These are phyloP conservation scores for Penicillium maclennaniae DNA, from an alignment of 495 filamentous ascomycete species.

Conservation along the genomic window DNA sequence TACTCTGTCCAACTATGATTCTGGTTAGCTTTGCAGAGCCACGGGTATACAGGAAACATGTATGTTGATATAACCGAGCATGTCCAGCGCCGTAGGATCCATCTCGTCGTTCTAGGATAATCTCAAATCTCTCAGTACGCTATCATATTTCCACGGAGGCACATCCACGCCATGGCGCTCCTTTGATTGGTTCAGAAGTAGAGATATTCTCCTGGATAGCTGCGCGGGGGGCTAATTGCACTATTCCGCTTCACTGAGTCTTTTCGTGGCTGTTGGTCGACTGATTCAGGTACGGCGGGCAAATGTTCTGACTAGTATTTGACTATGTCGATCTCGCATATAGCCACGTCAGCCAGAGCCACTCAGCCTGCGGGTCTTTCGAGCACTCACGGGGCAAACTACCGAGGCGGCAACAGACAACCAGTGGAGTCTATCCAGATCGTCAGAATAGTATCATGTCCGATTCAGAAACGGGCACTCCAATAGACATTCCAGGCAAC, in stretches of 20 bases:
- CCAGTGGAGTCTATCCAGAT: background rate
- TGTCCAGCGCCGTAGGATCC: background rate
- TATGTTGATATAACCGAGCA: background rate
- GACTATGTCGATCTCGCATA: background rate
- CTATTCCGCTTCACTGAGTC: slow-evolving; percentile 30
- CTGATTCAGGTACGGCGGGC: slow-evolving; percentile 32
- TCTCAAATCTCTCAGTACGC: background rate
- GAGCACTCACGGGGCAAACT: background rate
- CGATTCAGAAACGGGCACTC: background rate
- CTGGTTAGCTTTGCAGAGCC: too few species aligned
- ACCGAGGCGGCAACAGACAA: background rate
- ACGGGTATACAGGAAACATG: too few species aligned
- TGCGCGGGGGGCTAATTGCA: slow-evolving; percentile 21
- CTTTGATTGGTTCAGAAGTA: background rate
- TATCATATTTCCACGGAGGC: background rate
- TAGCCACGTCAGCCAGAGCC: background rate
- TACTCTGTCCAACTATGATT: background rate
- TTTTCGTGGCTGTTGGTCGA: slow-evolving; percentile 39
- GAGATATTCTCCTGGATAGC: background rate
- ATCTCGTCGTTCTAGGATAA: background rate
- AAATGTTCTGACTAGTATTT: slow-evolving; percentile 30
- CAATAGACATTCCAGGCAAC: background rate
- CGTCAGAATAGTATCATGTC: background rate
- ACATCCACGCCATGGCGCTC: background rate
- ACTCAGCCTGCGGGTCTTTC: background rate